Conservation (phyloP, 1,139 yeast genomes). For the Debaryomyces psychrophilus region DNA sequence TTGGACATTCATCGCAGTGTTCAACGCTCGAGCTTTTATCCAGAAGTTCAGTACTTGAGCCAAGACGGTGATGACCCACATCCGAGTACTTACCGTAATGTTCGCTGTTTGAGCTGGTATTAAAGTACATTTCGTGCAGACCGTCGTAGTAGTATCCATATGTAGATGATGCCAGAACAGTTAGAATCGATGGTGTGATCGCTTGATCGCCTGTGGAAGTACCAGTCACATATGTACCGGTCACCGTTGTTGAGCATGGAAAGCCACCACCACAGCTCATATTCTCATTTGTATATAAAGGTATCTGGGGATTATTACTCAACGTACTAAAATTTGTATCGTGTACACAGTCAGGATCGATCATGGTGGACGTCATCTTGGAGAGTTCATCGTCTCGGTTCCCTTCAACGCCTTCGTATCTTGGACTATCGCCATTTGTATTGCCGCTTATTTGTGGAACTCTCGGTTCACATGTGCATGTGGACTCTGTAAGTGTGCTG, state of each 20-base stretch:
- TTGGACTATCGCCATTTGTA: background rate
- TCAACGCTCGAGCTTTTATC: background rate
- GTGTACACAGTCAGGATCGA: background rate
- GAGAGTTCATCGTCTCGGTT: background rate
- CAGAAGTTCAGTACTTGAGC: background rate
- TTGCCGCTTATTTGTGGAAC: background rate
- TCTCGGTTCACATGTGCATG: constrained; percentile 1
- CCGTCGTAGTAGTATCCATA: background rate
- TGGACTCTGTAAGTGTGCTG: constrained; percentile 1
- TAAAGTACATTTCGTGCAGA: background rate
- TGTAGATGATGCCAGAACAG: background rate
- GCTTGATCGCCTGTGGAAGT: background rate
- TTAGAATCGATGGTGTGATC: background rate
- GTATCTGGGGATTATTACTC: background rate
- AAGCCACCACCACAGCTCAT: background rate
- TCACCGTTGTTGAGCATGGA: background rate
- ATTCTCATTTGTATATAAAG: background rate
- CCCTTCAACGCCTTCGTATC: background rate
- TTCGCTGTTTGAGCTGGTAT: background rate
- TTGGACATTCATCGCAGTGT: too few relatives aligned
- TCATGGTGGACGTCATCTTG: background rate
- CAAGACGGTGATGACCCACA: background rate
- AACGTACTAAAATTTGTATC: background rate
- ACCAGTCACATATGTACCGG: background rate
- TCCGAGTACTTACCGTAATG: background rate